Conservation (phyloP, 2,329 filamentous ascomycete genomes). For the Aspergillus sojae region DNA sequence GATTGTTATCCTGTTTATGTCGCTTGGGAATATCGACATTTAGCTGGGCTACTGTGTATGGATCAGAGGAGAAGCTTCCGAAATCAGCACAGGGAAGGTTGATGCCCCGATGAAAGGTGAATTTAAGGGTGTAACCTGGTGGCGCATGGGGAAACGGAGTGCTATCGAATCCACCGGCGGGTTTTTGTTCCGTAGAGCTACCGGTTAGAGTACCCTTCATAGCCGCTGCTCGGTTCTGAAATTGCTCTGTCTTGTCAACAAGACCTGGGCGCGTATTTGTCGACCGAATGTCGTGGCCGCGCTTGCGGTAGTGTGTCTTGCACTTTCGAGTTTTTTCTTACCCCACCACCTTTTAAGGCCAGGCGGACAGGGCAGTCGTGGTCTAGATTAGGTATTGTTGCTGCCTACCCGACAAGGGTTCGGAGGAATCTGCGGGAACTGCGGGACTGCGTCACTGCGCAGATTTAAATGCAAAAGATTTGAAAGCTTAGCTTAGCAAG, state of each 20-base stretch:
- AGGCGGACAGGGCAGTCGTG: background rate
- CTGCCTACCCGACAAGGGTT: background rate
- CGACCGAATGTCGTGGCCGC: slow-evolving; percentile 27
- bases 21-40: slow-evolving; percentile 69
- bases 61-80: slow-evolving; percentile 76
- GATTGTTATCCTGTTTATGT: slow-evolving; percentile 81
- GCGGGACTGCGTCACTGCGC: background rate
- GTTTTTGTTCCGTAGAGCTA: slow-evolving; percentile 39
- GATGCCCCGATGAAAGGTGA: slow-evolving; percentile 78
- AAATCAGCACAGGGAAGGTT: slow-evolving; percentile 85
- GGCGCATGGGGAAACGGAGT: slow-evolving; percentile 76
- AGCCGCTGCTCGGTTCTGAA: slow-evolving; percentile 38
- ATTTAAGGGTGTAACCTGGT: slow-evolving; percentile 79
- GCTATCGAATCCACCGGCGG: slow-evolving; percentile 76
- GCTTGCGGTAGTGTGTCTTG: slow-evolving; percentile 22
- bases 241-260: slow-evolving; percentile 42
- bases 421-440: background rate
- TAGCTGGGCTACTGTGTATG: slow-evolving; percentile 78
- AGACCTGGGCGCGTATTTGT: slow-evolving; percentile 42
- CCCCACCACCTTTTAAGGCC: background rate
- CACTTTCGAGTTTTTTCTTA: slow-evolving; percentile 6
- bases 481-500: background rate
- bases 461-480: background rate
- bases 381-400: slow-evolving; percentile 1
- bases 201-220: slow-evolving; percentile 23